Base-by-base conservation (phyloP, 768 basidiomycete genomes). In the Macrolepiota dolichaula region DNA sequence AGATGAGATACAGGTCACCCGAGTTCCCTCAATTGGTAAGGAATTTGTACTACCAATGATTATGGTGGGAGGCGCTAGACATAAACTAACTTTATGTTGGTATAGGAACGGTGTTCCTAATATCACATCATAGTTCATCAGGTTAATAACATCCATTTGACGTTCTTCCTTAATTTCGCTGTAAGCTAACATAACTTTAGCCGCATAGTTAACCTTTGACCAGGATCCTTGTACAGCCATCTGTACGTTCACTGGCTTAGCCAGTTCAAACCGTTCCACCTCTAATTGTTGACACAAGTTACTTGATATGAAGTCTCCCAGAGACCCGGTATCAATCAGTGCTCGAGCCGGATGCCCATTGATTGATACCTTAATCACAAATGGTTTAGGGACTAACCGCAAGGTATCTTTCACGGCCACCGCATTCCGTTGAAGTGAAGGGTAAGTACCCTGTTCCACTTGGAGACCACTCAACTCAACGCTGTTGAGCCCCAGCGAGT, bases 141-240 rank as follows among this genome's bases (percentile, higher is more conserved):
- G 10, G 38, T 40, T 40, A 10, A 40, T 40, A 3, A 40, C 13
- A 10, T 40, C 38, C 2, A 40, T 6, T 4, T 40, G 13, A 11
- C 38, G 3, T 17, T 40, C 38, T 17, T 40, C 38, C 2, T 17
- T 40, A 3, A 40, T 40, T 40, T 40, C 38, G n/a, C n/a, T n/a
- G n/a, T n/a, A n/a, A n/a, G n/a, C n/a, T n/a, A n/a, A n/a, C n/a
- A n/a, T n/a, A n/a, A n/a, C n/a, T n/a, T n/a, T n/a, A n/a, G n/a
- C n/a, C n/a, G n/a, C n/a, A n/a, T n/a, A n/a, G n/a, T n/a, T n/a
- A n/a, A n/a, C 67, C 51, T 74, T 73, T 0, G 77, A 71, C 0
- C 72, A 51, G 0, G 79, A 81, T 0, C 79, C 81, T 29, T 76
- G 72, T 0, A 77, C 74, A 0, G 78, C 80, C 0, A 83, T 63